These are phyloP conservation scores for Aspergillus heteromorphus DNA, from an alignment of 495 filamentous ascomycete genomes.

Conservation along the genomic window DNA sequence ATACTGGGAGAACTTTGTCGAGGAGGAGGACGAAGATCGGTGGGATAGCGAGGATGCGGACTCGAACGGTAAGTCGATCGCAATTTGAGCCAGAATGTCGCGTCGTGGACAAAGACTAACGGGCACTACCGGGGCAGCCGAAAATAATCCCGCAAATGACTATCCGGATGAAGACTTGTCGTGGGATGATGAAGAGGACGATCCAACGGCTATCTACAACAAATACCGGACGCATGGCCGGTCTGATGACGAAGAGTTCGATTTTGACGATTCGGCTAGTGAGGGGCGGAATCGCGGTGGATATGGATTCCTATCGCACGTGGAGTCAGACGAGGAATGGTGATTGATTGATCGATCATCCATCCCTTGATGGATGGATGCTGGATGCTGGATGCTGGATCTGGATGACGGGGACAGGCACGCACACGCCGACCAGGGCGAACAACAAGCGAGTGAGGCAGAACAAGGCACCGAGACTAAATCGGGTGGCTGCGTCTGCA, in stretches of 20 bases:
- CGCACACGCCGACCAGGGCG: background rate
- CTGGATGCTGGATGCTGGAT: no score
- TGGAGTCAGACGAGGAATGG: slow-evolving; percentile 33
- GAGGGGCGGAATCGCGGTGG: slow-evolving; percentile 28
- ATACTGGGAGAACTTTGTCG: slow-evolving; percentile 52
- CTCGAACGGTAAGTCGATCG: slow-evolving; percentile 46
- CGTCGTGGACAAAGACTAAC: slow-evolving; percentile 3
- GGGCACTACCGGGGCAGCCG: slow-evolving; percentile 34
- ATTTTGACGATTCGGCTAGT: slow-evolving; percentile 44
- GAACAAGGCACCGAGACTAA: slow-evolving; percentile 8
- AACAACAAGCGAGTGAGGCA: background rate
- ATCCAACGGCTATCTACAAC: slow-evolving; percentile 44
- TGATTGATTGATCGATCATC: no score
- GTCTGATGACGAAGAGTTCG: slow-evolving; percentile 55
- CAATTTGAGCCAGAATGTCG: background rate
- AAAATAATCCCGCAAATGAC: slow-evolving; percentile 61
- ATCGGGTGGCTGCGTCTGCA: slow-evolving; percentile 17
- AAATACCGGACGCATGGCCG: slow-evolving; percentile 30
- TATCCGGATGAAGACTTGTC: slow-evolving; percentile 63
- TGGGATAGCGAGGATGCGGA: slow-evolving; percentile 59
- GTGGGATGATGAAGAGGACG: slow-evolving; percentile 51
- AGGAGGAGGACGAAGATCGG: slow-evolving; percentile 46
- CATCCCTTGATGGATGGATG: no score
- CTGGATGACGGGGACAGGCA: background rate
- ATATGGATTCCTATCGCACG: slow-evolving; percentile 21